Evolutionary conservation across 1,284 basidiomycete genomes (phyloP).

Genomic region (Stereum hirsutum): DNA sequence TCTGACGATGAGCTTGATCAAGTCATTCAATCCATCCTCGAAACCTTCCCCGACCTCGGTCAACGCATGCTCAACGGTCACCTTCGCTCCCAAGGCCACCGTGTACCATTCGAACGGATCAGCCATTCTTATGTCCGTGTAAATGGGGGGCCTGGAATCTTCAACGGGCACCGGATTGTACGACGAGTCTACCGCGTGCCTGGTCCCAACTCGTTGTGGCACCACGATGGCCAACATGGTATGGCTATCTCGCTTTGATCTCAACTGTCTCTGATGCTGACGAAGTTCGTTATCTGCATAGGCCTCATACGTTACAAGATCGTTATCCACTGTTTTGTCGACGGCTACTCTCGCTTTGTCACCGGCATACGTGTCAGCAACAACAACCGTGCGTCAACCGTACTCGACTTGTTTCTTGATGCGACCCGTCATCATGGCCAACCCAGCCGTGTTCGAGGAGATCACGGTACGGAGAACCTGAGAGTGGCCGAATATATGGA

Average conservation of each 20-base stretch:
- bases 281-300: slow-evolving; percentile 6
- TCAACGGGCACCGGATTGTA: slow-evolving; percentile 13
- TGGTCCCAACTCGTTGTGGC: slow-evolving; percentile 19
- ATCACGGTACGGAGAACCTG: slow-evolving; percentile 24
- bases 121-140: slow-evolving; percentile 11
- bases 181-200: slow-evolving; percentile 16
- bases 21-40: slow-evolving; percentile 10
- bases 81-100: slow-evolving; percentile 9
- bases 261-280: not conserved
- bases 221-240: slow-evolving; percentile 26
- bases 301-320: slow-evolving; percentile 24
- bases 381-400: slow-evolving; percentile 20
- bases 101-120: slow-evolving; percentile 10
- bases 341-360: slow-evolving; percentile 21
- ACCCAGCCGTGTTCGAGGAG: slow-evolving; percentile 21
- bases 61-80: slow-evolving; percentile 16
- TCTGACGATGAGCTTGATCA: slow-evolving; percentile 15
- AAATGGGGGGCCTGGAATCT: slow-evolving; percentile 8
- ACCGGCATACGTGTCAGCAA: slow-evolving; percentile 14
- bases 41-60: slow-evolving; percentile 16
- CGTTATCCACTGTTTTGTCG: slow-evolving; percentile 27
- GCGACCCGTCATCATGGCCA: slow-evolving; percentile 14
- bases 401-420: slow-evolving; percentile 15
- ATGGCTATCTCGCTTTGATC: slow-evolving; percentile 1
- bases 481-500: slow-evolving; percentile 21